Evolutionary conservation across 768 basidiomycete species (phyloP), one percentile per base, ranked within the genome.

Genomic region (Panaeolus cyanescens): DNA sequence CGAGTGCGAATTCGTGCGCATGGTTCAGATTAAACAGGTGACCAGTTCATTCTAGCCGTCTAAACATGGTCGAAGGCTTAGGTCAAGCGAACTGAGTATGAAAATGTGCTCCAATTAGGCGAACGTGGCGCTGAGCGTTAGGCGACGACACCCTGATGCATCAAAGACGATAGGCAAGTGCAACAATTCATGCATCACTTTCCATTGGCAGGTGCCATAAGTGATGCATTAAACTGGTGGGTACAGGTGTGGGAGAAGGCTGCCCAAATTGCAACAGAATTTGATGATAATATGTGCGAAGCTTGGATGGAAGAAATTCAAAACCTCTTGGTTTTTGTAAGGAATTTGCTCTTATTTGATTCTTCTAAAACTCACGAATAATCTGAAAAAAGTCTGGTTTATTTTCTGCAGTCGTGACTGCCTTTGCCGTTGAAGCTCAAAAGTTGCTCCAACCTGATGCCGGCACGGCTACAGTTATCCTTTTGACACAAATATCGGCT

Each of bases 321-420:
- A n/a, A 62, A 62, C 22, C 61, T 67, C 8, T 37, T 67, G 22
- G 62, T 71, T 19, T 67, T 70, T 19, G 70, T 71, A 62, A 39
- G 69, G 63, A n/a, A 22, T 32, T n/a, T 28, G 34, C 28, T 19
- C 54, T 25, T 54, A 19, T 17, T 17, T 17, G 5, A 37, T 37
- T 39, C 28, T 40, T n/a, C n/a, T 3, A 13, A 22, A 36, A 5
- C 17, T 33, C 5, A 9, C 58, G 3, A 32, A 7, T 22, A 13
- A 39, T 50, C 8, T 37, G 10, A 31, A n/a, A 20, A 4, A 31
- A 72, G 71, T 69, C 69, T 20, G 71, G 69, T 32, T 65, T 72
- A 17, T 72, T 72, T 59, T 68, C 70, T 17, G 70, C 66, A 20
- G 64, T 65, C 17, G 70, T 71, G 20, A 68, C 67, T 2, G 68